Conservation (phyloP, 2,329 filamentous ascomycete genomes). For the Aureobasidium sp. region DNA sequence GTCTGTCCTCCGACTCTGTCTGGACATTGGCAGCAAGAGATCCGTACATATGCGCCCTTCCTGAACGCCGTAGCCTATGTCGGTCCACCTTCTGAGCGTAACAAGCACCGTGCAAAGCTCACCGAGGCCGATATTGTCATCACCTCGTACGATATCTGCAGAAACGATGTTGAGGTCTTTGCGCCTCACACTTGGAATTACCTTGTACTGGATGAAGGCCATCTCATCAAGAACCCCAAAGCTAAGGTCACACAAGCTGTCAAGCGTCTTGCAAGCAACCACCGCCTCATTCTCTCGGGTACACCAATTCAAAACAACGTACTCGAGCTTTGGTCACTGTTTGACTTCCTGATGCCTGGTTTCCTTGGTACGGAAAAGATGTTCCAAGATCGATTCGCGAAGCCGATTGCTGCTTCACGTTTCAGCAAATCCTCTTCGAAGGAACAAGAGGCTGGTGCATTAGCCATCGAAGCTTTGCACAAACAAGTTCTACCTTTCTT, state of each 20-base stretch:
- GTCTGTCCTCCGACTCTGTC: conserved; percentile 94
- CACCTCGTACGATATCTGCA: conserved; percentile 95
- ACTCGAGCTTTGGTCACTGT: conserved; percentile 91
- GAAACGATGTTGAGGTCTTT: conserved; percentile 86
- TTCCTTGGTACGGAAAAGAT: conserved; percentile 95
- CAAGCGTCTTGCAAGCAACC: conserved; percentile 82
- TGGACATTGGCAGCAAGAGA: conserved; percentile 99
- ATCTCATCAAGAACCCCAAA: conserved; percentile 97
- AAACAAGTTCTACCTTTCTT: conserved; percentile 97
- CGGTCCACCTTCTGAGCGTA: conserved; percentile 74
- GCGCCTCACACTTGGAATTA: conserved; percentile 90
- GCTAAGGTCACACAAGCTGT: conserved; percentile 92
- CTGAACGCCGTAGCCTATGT: conserved; percentile 84
- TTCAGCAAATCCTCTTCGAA: conserved; percentile 97
- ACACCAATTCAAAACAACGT: conserved; percentile 99
- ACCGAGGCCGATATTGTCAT: conserved; percentile 83
- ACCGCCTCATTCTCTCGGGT: conserved; percentile 89
- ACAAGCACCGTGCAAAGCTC: conserved; percentile 59
- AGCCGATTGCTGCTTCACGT: conserved; percentile 87
- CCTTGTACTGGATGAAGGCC: conserved; percentile 91
- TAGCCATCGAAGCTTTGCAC: conserved; percentile 93
- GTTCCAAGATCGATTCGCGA: conserved; percentile 91
- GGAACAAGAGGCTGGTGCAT: conserved; percentile 90
- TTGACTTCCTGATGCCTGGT: conserved; percentile 98
- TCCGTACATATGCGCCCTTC: conserved; percentile 92